Percentiles rank a stretch among this genome's conserved stretches.
Evolutionary conservation across 140 eudicot genomes (phyloP).

Genomic region (Erigeron philadelphicus): DNA sequence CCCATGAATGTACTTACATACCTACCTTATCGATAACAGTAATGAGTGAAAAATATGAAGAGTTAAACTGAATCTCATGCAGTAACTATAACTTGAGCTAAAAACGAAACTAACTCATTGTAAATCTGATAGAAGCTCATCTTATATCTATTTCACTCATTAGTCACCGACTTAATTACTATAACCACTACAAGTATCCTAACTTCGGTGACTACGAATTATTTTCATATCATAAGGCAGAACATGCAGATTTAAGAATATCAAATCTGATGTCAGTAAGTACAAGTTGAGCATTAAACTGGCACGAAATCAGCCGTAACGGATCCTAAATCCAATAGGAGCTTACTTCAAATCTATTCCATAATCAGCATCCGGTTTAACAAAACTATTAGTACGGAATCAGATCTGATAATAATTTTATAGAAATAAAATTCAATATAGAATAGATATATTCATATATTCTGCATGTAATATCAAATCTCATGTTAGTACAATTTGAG

Average conservation of each 20-base stretch:
- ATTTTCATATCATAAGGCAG: too few relatives aligned
- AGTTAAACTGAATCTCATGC: background rate
- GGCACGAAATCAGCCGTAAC: conserved; percentile 7
- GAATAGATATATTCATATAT: conserved; percentile 3
- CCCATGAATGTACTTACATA: background rate
- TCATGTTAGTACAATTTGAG: background rate
- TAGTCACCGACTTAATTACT: background rate
- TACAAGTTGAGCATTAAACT: conserved; percentile 18
- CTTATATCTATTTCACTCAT: background rate
- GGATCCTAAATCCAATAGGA: conserved; percentile 13
- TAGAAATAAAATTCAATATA: background rate
- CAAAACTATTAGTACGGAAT: background rate
- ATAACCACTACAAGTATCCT: too few relatives aligned
- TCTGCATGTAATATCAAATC: background rate
- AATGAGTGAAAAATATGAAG: conserved; percentile 6
- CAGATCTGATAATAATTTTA: background rate
- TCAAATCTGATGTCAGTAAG: conserved; percentile 14
- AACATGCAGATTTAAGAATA: background rate
- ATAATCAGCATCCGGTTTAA: conserved; percentile 2
- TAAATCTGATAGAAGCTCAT: background rate
- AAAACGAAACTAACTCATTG: background rate
- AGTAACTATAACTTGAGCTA: background rate
- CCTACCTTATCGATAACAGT: conserved; percentile 14
- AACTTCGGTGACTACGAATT: too few relatives aligned
- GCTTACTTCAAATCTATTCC: background rate